Conservation (phyloP, 2,329 filamentous ascomycete genomes). For the Ceratocystis destructans region DNA sequence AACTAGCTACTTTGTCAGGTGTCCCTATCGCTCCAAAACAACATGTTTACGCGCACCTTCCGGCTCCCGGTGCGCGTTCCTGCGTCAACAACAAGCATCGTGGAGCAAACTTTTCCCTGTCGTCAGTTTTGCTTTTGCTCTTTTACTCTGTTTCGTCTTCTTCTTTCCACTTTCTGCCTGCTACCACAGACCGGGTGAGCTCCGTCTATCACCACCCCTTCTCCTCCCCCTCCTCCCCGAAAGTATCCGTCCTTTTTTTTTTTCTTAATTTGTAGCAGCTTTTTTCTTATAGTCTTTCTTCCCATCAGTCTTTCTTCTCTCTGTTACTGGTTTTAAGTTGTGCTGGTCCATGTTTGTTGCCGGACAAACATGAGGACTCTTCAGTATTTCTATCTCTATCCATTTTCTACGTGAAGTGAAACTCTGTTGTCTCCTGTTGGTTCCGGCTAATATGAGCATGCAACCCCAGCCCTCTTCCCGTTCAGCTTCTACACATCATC, state of each 20-base stretch:
- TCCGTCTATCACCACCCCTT: neutral
- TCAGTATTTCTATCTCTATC: slow-evolving; percentile 8
- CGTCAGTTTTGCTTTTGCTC: neutral
- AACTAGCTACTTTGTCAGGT: neutral
- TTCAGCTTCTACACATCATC: neutral
- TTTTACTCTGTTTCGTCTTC: neutral
- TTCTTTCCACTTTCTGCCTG: neutral
- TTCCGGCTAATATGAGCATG: neutral
- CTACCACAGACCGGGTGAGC: neutral
- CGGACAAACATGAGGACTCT: slow-evolving; percentile 9
- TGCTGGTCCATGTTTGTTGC: neutral
- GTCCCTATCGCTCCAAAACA: too few species aligned
- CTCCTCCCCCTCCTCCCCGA: neutral
- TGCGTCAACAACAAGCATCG: slow-evolving; percentile 1
- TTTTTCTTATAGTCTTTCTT: neutral
- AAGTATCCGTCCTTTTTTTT: neutral
- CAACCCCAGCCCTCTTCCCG: neutral
- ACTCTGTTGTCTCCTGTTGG: neutral
- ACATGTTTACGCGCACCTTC: neutral
- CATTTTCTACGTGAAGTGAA: neutral
- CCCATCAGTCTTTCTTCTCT: neutral
- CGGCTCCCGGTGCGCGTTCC: neutral
- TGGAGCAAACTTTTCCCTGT: neutral
- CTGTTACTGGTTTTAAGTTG: neutral
- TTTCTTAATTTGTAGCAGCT: neutral